Percentiles rank a stretch among this genome's conserved stretches.
Evolutionary conservation across 306 rosid genomes (phyloP).

Genomic region (Acacia crassicarpa): DNA sequence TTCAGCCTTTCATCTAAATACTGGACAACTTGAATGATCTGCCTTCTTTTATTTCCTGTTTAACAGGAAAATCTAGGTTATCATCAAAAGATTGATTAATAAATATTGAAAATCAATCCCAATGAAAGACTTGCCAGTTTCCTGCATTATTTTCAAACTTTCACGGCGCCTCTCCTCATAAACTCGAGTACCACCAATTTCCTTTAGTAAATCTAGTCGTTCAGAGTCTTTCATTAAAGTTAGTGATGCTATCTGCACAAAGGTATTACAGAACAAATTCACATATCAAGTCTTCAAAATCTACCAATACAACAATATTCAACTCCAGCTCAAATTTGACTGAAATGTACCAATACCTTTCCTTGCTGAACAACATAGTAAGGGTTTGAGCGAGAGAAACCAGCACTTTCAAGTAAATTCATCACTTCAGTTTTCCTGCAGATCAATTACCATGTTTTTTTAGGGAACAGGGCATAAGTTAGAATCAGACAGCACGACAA

Average conservation of each 20-base stretch:
- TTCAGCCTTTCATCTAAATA: slow-evolving; percentile 92
- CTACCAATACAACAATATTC: slow-evolving; percentile 16
- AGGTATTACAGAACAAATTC: slow-evolving; percentile 7
- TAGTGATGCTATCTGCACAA: slow-evolving; percentile 77
- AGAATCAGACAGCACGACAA: not conserved
- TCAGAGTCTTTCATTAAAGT: slow-evolving; percentile 98
- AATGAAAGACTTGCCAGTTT: slow-evolving; percentile 63
- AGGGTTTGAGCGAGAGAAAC: slow-evolving; percentile 99
- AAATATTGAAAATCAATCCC: slow-evolving; percentile 9
- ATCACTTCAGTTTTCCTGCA: slow-evolving; percentile 95
- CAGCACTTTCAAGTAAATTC: slow-evolving; percentile 99
- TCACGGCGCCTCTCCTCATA: slow-evolving; percentile 98
- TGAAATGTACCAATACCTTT: slow-evolving; percentile 54
- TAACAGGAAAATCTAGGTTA: slow-evolving; percentile 27
- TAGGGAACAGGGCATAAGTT: not conserved
- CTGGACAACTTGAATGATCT: slow-evolving; percentile 97
- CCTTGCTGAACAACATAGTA: slow-evolving; percentile 99
- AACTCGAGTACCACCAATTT: slow-evolving; percentile 98
- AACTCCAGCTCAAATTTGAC: slow-evolving; percentile 26
- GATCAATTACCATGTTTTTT: slow-evolving; percentile 12
- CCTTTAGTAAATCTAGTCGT: slow-evolving; percentile 87
- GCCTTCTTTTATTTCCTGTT: slow-evolving; percentile 87
- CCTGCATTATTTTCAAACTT: slow-evolving; percentile 98
- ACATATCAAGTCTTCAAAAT: slow-evolving; percentile 12
- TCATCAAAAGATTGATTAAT: slow-evolving; percentile 18